Evolutionary conservation across 495 filamentous ascomycete genomes (phyloP).

Genomic region (Geoglossum glabrum): DNA sequence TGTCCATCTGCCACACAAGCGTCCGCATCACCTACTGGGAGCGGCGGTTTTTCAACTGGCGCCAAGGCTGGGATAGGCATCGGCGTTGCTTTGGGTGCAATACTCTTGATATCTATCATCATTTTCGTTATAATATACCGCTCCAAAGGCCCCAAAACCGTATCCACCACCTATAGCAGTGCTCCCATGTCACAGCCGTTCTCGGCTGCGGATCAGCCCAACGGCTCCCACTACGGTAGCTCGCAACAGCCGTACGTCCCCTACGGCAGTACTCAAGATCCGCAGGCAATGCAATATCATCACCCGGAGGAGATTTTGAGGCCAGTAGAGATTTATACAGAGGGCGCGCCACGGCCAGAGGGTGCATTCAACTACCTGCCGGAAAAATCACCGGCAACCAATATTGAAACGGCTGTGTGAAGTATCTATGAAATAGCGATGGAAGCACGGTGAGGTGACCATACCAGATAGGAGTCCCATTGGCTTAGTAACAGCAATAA

Average conservation of each 20-base stretch:
- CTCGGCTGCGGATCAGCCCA: not conserved
- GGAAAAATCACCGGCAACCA: not conserved
- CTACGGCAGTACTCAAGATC: too few relatives aligned
- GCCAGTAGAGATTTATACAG: constrained; percentile 6
- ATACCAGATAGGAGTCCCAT: not conserved
- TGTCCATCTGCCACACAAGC: not conserved
- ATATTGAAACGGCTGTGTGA: not conserved
- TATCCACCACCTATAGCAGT: not conserved
- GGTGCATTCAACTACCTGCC: not conserved
- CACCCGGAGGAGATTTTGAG: constrained; percentile 2
- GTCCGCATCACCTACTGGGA: not conserved
- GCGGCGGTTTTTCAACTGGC: constrained; percentile 4
- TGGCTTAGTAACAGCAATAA: not conserved
- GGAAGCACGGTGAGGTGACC: not conserved
- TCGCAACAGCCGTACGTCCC: not conserved
- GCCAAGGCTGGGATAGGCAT: constrained; percentile 1
- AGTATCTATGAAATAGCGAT: not conserved
- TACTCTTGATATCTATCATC: not conserved
- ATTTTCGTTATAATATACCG: not conserved
- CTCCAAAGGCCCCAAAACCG: not conserved
- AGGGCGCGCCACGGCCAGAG: not conserved
- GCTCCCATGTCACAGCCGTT: not conserved
- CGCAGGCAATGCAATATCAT: too few relatives aligned
- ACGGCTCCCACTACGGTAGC: not conserved
- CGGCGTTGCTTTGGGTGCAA: not conserved